These are phyloP conservation scores for Sarocladium kiliense DNA, from an alignment of 2,329 filamentous ascomycete species.

Conservation along the genomic window DNA sequence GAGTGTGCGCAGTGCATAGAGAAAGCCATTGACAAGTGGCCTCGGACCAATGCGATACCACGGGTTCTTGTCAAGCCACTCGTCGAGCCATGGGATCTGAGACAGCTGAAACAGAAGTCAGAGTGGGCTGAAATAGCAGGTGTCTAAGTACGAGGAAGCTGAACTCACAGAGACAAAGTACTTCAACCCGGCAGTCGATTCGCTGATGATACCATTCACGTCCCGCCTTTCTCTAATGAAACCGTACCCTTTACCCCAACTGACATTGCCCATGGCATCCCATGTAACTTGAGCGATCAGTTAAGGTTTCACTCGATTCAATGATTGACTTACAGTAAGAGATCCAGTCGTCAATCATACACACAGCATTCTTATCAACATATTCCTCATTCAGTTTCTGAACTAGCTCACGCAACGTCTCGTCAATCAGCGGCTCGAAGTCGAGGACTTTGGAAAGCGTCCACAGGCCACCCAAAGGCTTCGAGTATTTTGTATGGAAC, in stretches of 20 bases:
- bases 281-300: slow-evolving; percentile 27
- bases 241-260: slow-evolving; percentile 34
- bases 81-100: slow-evolving; percentile 12
- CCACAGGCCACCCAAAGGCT: slow-evolving; percentile 15
- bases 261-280: slow-evolving; percentile 36
- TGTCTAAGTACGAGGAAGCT: too few species aligned
- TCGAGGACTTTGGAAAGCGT: slow-evolving; percentile 14
- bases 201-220: slow-evolving; percentile 28
- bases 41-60: slow-evolving; percentile 10
- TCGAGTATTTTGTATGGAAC: slow-evolving; percentile 13
- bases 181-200: slow-evolving; percentile 22
- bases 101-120: slow-evolving; percentile 7
- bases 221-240: slow-evolving; percentile 34
- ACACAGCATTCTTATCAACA: slow-evolving; percentile 9
- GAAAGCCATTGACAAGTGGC: slow-evolving; percentile 8
- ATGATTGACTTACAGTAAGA: slow-evolving; percentile 14
- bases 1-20: slow-evolving; percentile 7
- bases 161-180: slow-evolving; percentile 23
- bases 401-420: slow-evolving; percentile 12
- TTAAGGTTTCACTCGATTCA: too few species aligned
- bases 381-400: slow-evolving; percentile 11
- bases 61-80: slow-evolving; percentile 11
- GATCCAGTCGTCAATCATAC: slow-evolving; percentile 16
- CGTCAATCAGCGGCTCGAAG: slow-evolving; percentile 14
- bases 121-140: not conserved